Evolutionary conservation across 2,329 filamentous ascomycete species (phyloP).

Genomic region (Juglanconis juglandina): DNA sequence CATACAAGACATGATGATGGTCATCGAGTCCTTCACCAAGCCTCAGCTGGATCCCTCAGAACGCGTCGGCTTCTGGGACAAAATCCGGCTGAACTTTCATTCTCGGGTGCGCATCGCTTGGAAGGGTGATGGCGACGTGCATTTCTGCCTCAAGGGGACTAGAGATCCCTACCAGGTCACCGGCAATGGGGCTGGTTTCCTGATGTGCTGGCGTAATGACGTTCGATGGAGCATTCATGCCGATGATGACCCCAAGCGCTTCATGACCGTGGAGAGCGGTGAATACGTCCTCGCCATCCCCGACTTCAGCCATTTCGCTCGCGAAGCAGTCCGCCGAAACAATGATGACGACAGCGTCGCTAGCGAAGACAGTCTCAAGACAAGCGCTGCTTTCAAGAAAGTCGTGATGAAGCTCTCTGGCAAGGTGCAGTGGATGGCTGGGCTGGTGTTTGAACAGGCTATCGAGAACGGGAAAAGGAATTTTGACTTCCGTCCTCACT

Average conservation of each 20-base stretch:
- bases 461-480: conserved; percentile 68
- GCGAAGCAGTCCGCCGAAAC: conserved; percentile 53
- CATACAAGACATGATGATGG: conserved; percentile 99
- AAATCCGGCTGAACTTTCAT: conserved; percentile 90
- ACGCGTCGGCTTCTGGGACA: conserved; percentile 96
- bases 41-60: conserved; percentile 92
- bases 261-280: conserved; percentile 93
- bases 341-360: conserved; percentile 58
- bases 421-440: conserved; percentile 88
- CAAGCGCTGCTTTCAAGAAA: conserved; percentile 89
- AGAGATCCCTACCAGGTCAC: conserved; percentile 92
- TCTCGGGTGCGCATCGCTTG: conserved; percentile 85
- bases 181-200: conserved; percentile 86
- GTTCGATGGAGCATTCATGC: conserved; percentile 83
- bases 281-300: conserved; percentile 94
- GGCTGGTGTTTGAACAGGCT: conserved; percentile 87
- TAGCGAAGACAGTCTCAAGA: conserved; percentile 62
- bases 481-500: conserved; percentile 89
- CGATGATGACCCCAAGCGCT: conserved; percentile 82
- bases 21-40: conserved; percentile 95
- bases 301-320: conserved; percentile 85
- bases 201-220: conserved; percentile 98
- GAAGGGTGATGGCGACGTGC: conserved; percentile 94
- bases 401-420: conserved; percentile 98
- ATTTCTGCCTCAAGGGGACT: conserved; percentile 85